Evolutionary conservation across 257 asterid species (phyloP).

Genomic region (Thymus quinquecostatus): DNA sequence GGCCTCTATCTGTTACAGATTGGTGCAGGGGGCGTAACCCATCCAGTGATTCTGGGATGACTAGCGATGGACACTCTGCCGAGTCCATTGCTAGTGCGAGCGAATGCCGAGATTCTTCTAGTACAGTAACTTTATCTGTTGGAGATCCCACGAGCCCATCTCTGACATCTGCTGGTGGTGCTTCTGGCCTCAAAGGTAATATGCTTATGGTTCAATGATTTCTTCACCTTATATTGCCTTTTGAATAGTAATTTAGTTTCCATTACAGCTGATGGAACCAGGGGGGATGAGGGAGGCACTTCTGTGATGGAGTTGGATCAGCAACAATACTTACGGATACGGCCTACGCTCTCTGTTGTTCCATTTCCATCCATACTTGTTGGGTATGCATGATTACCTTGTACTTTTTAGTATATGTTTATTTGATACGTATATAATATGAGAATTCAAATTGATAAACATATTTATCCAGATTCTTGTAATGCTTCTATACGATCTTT

Average conservation of each 20-base stretch:
- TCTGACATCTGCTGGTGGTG: slow-evolving; percentile 65
- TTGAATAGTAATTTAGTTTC: slow-evolving; percentile 35
- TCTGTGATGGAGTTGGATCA: slow-evolving; percentile 69
- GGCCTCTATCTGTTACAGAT: slow-evolving; percentile 87
- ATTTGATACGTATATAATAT: slow-evolving; percentile 13
- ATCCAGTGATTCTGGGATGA: slow-evolving; percentile 67
- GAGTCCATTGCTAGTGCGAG: slow-evolving; percentile 95
- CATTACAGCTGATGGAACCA: slow-evolving; percentile 64
- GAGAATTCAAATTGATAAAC: slow-evolving; percentile 6
- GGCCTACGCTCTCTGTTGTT: slow-evolving; percentile 82
- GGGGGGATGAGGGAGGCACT: slow-evolving; percentile 66
- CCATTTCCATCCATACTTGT: slow-evolving; percentile 98
- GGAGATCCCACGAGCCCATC: slow-evolving; percentile 96
- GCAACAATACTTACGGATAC: slow-evolving; percentile 67
- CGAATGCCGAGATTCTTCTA: slow-evolving; percentile 91
- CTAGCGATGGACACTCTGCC: slow-evolving; percentile 76
- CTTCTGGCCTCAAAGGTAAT: slow-evolving; percentile 65
- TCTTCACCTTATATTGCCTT: slow-evolving; percentile 22
- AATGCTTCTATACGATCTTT: neutral
- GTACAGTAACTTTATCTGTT: slow-evolving; percentile 68
- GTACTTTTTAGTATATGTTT: slow-evolving; percentile 12
- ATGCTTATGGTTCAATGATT: slow-evolving; percentile 25
- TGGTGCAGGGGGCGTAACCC: slow-evolving; percentile 97
- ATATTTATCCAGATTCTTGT: slow-evolving; percentile 7
- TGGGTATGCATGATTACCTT: slow-evolving; percentile 64